Conservation (phyloP, 805 yeast species). For the Pichia membranifaciens region DNA sequence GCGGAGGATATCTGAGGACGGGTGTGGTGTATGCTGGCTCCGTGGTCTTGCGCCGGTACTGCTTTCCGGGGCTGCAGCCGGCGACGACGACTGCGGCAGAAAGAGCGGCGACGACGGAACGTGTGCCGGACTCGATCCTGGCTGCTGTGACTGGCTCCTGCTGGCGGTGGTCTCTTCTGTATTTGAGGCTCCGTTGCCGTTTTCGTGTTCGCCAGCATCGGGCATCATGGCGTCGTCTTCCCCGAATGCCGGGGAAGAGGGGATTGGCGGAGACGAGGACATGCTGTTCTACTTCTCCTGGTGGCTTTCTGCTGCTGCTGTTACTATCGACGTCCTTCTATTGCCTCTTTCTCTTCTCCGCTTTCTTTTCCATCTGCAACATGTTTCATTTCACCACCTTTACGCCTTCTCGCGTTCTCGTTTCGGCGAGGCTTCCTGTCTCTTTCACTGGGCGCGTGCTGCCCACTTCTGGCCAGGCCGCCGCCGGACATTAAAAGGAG, state of each 20-base stretch:
- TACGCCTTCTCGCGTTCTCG: too few relatives aligned
- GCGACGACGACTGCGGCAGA: conserved; percentile 9
- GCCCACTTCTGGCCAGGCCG: too few relatives aligned
- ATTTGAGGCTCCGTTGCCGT: background rate
- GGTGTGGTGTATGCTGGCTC: conserved; percentile 32
- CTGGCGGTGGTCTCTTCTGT: background rate
- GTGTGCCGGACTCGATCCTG: conserved; percentile 14
- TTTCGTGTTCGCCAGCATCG: background rate
- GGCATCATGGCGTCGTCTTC: background rate
- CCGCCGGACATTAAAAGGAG: too few relatives aligned
- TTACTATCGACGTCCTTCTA: too few relatives aligned
- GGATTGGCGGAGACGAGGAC: conserved; percentile 15
- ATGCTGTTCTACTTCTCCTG: background rate
- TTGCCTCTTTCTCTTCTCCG: too few relatives aligned
- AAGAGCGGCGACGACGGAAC: conserved; percentile 16
- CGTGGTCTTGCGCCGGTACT: conserved; percentile 1
- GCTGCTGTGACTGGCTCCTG: background rate
- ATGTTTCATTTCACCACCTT: too few relatives aligned
- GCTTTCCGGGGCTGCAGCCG: too few relatives aligned
- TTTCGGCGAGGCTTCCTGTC: too few relatives aligned
- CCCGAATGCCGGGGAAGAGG: conserved; percentile 10
- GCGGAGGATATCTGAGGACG: conserved; percentile 21
- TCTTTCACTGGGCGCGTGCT: too few relatives aligned
- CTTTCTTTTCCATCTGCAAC: too few relatives aligned
- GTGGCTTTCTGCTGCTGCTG: too few relatives aligned